A percentile compares a stretch with the other conserved stretches of the same genome.
Conservation (phyloP, 306 rosid genomes). For the Begonia peltatifolia region DNA sequence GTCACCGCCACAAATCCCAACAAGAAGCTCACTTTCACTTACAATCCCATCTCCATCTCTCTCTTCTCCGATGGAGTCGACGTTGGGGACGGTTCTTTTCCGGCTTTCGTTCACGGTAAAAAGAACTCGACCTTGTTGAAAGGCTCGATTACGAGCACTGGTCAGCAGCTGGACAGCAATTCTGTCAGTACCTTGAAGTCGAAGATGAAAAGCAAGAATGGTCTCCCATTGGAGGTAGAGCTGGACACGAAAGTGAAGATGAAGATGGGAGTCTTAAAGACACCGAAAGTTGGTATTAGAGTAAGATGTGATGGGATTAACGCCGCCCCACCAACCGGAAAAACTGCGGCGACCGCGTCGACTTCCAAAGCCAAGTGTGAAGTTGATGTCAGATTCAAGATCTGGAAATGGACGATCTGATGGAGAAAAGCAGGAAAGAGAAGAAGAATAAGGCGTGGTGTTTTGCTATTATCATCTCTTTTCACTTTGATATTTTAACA, state of each 20-base stretch:
- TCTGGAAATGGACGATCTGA: constrained; percentile 94
- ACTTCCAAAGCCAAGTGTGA: constrained; percentile 48
- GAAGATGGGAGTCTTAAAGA: constrained; percentile 42
- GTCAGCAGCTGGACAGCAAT: constrained; percentile 15
- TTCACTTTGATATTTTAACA: too few species aligned
- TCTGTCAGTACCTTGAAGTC: constrained; percentile 24
- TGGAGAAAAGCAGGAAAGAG: constrained; percentile 20
- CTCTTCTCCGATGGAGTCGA: constrained; percentile 19
- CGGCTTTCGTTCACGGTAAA: constrained; percentile 38
- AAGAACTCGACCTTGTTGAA: constrained; percentile 55
- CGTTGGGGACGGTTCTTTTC: constrained; percentile 24
- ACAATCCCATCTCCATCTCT: constrained; percentile 14
- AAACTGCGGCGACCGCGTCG: constrained; percentile 54
- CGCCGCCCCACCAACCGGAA: constrained; percentile 43
- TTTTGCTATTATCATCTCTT: too few species aligned
- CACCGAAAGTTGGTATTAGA: constrained; percentile 52
- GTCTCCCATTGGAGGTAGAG: constrained; percentile 40
- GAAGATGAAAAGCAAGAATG: constrained; percentile 46
- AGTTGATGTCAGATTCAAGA: constrained; percentile 64
- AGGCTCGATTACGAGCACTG: constrained; percentile 20
- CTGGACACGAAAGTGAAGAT: constrained; percentile 68
- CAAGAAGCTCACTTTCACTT: constrained; percentile 30
- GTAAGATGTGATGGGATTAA: constrained; percentile 58
- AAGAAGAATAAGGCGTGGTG: background rate
- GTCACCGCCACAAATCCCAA: constrained; percentile 34